Evolutionary conservation across 495 filamentous ascomycete genomes (phyloP).

Genomic region (Saxophila tyrrhenica): DNA sequence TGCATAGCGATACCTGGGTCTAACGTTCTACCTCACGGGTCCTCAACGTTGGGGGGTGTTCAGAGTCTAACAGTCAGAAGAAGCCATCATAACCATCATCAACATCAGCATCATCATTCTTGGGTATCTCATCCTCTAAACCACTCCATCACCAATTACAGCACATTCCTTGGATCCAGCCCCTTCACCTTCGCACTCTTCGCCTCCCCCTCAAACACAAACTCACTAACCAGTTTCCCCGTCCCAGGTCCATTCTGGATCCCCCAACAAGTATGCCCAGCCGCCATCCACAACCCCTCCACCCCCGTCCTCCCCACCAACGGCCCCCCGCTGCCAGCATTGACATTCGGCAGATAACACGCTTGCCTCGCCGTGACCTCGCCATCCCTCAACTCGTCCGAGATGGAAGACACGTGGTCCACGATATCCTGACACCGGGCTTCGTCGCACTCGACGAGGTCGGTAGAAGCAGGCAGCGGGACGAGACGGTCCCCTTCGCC

Average conservation of each 20-base stretch:
- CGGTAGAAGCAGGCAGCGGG: slow-evolving; percentile 64
- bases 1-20: not conserved
- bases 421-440: slow-evolving; percentile 77
- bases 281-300: slow-evolving; percentile 69
- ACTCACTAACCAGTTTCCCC: slow-evolving; percentile 66
- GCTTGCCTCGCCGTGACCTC: slow-evolving; percentile 75
- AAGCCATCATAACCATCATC: no score
- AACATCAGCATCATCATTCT: no score
- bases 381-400: slow-evolving; percentile 62
- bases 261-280: slow-evolving; percentile 95
- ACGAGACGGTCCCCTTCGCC: slow-evolving; percentile 72
- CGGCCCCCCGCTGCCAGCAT: slow-evolving; percentile 53
- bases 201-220: slow-evolving; percentile 31
- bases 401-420: slow-evolving; percentile 67
- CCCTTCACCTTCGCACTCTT: slow-evolving; percentile 28
- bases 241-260: slow-evolving; percentile 94
- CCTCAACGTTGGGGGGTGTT: no score
- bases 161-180: slow-evolving; percentile 26
- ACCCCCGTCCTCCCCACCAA: slow-evolving; percentile 66
- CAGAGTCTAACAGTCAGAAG: no score
- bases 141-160: slow-evolving; percentile 9
- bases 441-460: slow-evolving; percentile 66
- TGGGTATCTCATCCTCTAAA: no score
- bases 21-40: no score
- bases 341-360: slow-evolving; percentile 80